These are phyloP conservation scores for Rusavskia elegans DNA, from an alignment of 495 filamentous ascomycete genomes.

Conservation along the genomic window DNA sequence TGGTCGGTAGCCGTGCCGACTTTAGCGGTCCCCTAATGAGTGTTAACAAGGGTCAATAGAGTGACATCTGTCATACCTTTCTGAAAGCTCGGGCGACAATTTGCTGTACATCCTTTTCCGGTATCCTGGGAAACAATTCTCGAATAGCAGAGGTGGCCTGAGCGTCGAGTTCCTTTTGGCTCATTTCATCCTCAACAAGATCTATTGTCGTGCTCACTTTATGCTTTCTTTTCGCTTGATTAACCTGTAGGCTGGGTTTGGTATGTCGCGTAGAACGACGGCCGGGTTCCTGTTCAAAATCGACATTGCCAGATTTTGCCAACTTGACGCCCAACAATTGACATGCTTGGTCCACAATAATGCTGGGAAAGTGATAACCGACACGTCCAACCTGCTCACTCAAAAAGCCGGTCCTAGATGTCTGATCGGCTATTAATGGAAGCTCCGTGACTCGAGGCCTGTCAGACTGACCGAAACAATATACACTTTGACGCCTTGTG, in stretches of 20 bases:
- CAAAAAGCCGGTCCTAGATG: background rate
- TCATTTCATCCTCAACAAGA: slow-evolving; percentile 3
- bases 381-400: slow-evolving; percentile 31
- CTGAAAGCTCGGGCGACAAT: slow-evolving; percentile 75
- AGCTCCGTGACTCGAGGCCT: background rate
- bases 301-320: slow-evolving; percentile 26
- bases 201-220: background rate
- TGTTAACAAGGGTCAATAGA: slow-evolving; percentile 10
- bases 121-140: slow-evolving; percentile 80
- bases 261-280: background rate
- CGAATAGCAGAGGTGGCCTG: slow-evolving; percentile 58
- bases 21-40: slow-evolving; percentile 30
- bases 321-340: slow-evolving; percentile 29
- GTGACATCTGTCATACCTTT: slow-evolving; percentile 37
- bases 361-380: slow-evolving; percentile 60
- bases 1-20: slow-evolving; percentile 57
- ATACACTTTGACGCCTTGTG: slow-evolving; percentile 48
- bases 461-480: slow-evolving; percentile 52
- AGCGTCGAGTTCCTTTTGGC: slow-evolving; percentile 49
- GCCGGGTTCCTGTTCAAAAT: slow-evolving; percentile 3
- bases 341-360: slow-evolving; percentile 38
- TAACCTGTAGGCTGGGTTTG: background rate
- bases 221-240: background rate
- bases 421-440: background rate
- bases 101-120: slow-evolving; percentile 53